A percentile compares a stretch with the other conserved stretches of the same genome.
These are phyloP conservation scores for Sungouiella thailandica DNA, from an alignment of 805 yeast species.

Conservation along the genomic window DNA sequence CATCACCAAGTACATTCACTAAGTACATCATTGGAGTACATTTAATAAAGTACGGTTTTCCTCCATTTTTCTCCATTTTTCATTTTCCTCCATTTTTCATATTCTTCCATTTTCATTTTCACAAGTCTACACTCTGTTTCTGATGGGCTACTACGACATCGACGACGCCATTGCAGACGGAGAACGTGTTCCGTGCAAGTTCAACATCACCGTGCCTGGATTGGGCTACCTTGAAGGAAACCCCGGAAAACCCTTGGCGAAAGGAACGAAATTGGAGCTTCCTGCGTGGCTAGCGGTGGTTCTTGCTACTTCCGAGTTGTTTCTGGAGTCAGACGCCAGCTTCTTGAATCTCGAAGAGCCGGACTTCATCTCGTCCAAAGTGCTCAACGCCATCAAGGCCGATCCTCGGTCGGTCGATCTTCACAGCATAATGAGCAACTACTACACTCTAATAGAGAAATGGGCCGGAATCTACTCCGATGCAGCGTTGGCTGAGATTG, in stretches of 20 bases:
- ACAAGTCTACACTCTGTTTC: background rate
- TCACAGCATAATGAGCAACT: conserved; percentile 61
- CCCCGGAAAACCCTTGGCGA: conserved; percentile 55
- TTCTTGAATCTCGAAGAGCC: conserved; percentile 71
- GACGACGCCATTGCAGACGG: conserved; percentile 72
- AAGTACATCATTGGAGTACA: no score
- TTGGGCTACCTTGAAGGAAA: conserved; percentile 83
- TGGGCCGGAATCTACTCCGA: conserved; percentile 77
- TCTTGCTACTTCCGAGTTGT: conserved; percentile 31
- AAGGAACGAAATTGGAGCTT: conserved; percentile 64
- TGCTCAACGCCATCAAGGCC: conserved; percentile 77
- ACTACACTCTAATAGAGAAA: conserved; percentile 62
- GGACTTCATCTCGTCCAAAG: conserved; percentile 56
- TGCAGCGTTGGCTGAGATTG: conserved; percentile 50
- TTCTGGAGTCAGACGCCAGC: conserved; percentile 37
- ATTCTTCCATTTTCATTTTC: no score
- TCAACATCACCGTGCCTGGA: conserved; percentile 75
- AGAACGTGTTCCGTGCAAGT: conserved; percentile 73
- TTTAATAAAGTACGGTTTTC: no score
- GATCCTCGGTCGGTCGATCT: conserved; percentile 64
- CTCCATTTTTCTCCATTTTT: no score
- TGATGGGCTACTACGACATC: conserved; percentile 57
- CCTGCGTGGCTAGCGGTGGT: conserved; percentile 89
- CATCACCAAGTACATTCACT: no score
- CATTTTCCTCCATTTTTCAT: no score